phyloP scores from a whole-genome alignment of 2,329 filamentous ascomycete species.

The Acephala macrosclerotiorum region DNA sequence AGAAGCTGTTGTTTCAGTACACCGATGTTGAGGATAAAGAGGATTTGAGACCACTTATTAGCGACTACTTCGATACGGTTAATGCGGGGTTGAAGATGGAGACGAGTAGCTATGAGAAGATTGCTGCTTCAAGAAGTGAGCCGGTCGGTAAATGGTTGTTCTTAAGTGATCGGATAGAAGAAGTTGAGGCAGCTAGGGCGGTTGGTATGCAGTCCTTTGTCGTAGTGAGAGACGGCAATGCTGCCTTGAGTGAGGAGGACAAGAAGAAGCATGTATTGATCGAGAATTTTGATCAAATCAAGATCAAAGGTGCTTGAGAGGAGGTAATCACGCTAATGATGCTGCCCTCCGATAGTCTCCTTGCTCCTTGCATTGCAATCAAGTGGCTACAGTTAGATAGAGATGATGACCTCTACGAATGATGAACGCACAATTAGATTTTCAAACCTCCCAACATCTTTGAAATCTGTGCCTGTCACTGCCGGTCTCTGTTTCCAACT shows the following conservation, averaged over 20 bases:
- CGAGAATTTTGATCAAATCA: constrained; percentile 39
- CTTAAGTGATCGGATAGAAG: constrained; percentile 79
- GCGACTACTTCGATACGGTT: constrained; percentile 79
- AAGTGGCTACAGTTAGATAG: background rate
- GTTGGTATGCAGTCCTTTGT: constrained; percentile 70
- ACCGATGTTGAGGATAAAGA: constrained; percentile 55
- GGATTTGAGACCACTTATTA: constrained; percentile 66
- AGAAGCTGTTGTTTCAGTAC: constrained; percentile 80
- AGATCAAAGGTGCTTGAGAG: constrained; percentile 16
- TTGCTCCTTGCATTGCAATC: background rate
- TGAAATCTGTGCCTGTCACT: background rate
- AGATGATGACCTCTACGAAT: background rate
- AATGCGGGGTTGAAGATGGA: constrained; percentile 81
- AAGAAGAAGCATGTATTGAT: constrained; percentile 38
- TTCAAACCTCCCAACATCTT: background rate
- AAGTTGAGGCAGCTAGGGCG: constrained; percentile 67
- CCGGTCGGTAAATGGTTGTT: constrained; percentile 70
- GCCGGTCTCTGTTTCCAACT: background rate
- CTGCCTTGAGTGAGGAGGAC: constrained; percentile 61
- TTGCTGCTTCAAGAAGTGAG: constrained; percentile 47
- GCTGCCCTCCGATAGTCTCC: background rate
- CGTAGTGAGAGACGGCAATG: constrained; percentile 75
- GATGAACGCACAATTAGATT: background rate
- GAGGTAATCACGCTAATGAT: too few species aligned
- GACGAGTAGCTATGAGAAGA: constrained; percentile 64